Percentiles rank a stretch among this genome's conserved stretches.
Conservation (phyloP, 2,329 filamentous ascomycete species). For the Fusarium lateritium region DNA sequence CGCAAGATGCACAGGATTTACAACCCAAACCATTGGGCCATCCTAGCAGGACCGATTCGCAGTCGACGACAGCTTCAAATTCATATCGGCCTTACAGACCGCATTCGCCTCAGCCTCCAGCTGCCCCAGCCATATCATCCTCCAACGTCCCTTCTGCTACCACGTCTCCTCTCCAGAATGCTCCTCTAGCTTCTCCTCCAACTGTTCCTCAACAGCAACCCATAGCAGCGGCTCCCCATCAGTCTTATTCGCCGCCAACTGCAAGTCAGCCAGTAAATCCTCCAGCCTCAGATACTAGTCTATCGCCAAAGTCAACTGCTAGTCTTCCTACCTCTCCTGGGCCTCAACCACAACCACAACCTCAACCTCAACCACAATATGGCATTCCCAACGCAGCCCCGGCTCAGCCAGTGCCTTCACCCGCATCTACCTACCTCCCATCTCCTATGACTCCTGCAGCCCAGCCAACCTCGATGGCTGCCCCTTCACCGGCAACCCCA, state of each 20-base stretch:
- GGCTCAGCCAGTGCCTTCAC: conserved; percentile 27
- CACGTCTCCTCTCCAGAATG: conserved; percentile 17
- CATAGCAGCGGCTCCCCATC: conserved; percentile 42
- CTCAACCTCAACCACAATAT: conserved; percentile 15
- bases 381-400: conserved; percentile 24
- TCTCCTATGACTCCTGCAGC: conserved; percentile 29
- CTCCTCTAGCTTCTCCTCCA: conserved; percentile 18
- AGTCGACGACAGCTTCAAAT: conserved; percentile 41
- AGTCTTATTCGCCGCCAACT: conserved; percentile 35
- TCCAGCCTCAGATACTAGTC: conserved; percentile 11
- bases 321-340: conserved; percentile 28
- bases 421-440: conserved; percentile 24
- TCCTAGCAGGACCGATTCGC: conserved; percentile 37
- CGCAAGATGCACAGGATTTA: conserved; percentile 27
- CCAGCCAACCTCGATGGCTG: conserved; percentile 19
- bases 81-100: conserved; percentile 53
- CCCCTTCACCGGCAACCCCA: conserved; percentile 27
- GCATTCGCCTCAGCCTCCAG: conserved; percentile 33
- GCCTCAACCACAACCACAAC: conserved; percentile 19
- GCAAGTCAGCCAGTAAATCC: conserved; percentile 6
- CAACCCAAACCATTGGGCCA: conserved; percentile 21
- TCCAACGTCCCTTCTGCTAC: conserved; percentile 18
- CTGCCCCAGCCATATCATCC: conserved; percentile 11
- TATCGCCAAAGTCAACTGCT: conserved; percentile 19
- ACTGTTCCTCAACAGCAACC: conserved; percentile 27